Percentiles rank a stretch among this genome's conserved stretches.
phyloP scores from a whole-genome alignment of 2,329 filamentous ascomycete genomes.

The Eutypella sp. region DNA sequence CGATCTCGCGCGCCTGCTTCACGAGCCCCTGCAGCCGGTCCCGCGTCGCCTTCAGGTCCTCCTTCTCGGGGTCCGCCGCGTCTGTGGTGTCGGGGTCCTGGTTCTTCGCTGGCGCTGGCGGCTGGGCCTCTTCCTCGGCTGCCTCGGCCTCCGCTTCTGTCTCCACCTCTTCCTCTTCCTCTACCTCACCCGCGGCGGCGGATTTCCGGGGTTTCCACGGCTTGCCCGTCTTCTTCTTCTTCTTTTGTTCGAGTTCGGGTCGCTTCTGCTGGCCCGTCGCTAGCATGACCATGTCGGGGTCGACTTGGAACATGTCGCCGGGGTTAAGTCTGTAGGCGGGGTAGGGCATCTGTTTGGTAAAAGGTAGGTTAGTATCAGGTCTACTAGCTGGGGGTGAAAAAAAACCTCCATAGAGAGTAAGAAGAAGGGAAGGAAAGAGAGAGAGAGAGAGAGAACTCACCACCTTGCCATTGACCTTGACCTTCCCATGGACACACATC shows the following conservation, averaged over 20 bases:
- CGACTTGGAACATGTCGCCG: slow-evolving; percentile 96
- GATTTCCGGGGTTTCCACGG: slow-evolving; percentile 15
- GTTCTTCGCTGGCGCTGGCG: slow-evolving; percentile 24
- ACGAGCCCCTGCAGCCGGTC: slow-evolving; percentile 46
- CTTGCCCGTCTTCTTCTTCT: slow-evolving; percentile 6
- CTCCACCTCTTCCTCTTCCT: slow-evolving; percentile 13
- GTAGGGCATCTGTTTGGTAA: slow-evolving; percentile 78
- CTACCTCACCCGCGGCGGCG: slow-evolving; percentile 21
- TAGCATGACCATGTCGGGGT: slow-evolving; percentile 80
- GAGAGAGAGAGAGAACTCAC: slow-evolving; percentile 39
- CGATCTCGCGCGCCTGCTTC: slow-evolving; percentile 54
- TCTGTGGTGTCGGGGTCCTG: slow-evolving; percentile 35
- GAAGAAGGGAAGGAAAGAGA: background rate
- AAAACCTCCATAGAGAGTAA: background rate
- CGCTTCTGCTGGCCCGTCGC: slow-evolving; percentile 73
- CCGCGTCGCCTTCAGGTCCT: slow-evolving; percentile 25
- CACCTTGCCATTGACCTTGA: slow-evolving; percentile 95
- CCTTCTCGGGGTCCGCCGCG: slow-evolving; percentile 16
- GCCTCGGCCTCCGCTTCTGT: slow-evolving; percentile 12
- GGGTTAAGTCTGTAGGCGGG: slow-evolving; percentile 93
- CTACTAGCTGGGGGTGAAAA: too few species aligned
- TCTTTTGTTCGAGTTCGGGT: slow-evolving; percentile 21
- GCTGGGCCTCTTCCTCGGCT: slow-evolving; percentile 17
- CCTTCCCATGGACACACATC: slow-evolving; percentile 86
- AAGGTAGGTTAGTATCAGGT: too few species aligned